Percentiles rank a stretch among this genome's conserved stretches.
Evolutionary conservation across 805 yeast genomes (phyloP).

Genomic region (Hanseniaspora taiwanica): DNA sequence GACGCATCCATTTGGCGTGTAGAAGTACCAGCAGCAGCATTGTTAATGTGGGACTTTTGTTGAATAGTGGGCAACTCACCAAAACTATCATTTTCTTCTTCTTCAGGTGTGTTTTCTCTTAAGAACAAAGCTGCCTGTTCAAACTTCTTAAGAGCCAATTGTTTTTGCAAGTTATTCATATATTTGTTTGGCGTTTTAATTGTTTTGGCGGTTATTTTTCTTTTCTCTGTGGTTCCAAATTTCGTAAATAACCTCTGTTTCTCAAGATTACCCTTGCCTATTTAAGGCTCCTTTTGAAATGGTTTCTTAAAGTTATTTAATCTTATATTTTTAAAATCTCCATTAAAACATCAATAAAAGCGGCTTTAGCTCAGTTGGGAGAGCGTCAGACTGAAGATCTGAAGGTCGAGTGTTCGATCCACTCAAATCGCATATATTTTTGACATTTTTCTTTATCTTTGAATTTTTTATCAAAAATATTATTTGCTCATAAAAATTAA

Average conservation of each 20-base stretch:
- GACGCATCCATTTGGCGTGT: too few species aligned
- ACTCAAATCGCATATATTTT: slow-evolving; percentile 42
- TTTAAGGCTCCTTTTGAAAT: too few species aligned
- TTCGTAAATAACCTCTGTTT: too few species aligned
- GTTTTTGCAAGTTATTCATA: slow-evolving; percentile 1
- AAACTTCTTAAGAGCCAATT: slow-evolving; percentile 2
- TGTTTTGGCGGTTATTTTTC: too few species aligned
- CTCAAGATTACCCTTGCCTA: too few species aligned
- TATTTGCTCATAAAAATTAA: too few species aligned
- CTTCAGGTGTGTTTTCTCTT: background rate
- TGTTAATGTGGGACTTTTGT: too few species aligned
- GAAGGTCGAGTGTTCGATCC: slow-evolving; percentile 86
- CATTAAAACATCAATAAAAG: slow-evolving; percentile 6
- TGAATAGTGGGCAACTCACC: background rate
- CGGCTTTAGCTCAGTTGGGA: slow-evolving; percentile 32
- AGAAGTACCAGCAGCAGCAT: too few species aligned
- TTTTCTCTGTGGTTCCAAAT: too few species aligned
- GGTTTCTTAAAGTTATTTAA: too few species aligned
- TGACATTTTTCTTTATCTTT: background rate
- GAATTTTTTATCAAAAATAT: background rate
- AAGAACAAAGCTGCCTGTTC: slow-evolving; percentile 1
- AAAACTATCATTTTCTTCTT: background rate
- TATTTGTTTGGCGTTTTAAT: too few species aligned
- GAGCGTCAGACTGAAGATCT: slow-evolving; percentile 34
- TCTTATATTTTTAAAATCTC: too few species aligned